Conservation (phyloP, 164 flowering plant genomes). For the Taxillus chinensis region DNA sequence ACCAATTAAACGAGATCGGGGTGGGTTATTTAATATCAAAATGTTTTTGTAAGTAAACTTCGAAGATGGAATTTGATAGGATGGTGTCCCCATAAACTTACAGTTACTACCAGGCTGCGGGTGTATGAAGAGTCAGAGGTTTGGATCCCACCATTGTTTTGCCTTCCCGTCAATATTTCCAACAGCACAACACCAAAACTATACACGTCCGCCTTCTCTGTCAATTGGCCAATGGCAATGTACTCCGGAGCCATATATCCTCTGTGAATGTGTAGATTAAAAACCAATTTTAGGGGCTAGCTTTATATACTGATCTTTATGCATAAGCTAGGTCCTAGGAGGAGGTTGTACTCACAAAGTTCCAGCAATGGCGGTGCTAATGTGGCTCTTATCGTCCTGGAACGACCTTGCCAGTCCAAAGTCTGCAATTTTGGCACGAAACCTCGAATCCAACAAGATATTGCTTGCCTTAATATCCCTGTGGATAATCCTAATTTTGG, state of each 20-base stretch:
- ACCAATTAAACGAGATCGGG: not conserved
- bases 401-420: too few species aligned
- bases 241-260: constrained; percentile 9
- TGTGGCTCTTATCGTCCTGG: not conserved
- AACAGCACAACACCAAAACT: constrained; percentile 3
- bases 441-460: too few species aligned
- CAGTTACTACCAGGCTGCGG: not conserved
- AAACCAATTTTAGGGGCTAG: not conserved
- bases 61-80: not conserved
- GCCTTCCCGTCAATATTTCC: not conserved
- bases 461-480: too few species aligned
- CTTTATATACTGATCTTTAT: too few species aligned
- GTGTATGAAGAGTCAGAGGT: not conserved
- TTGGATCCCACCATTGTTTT: not conserved
- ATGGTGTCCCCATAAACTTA: not conserved
- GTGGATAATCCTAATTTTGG: too few species aligned
- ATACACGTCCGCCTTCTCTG: constrained; percentile 5
- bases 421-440: too few species aligned
- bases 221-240: not conserved
- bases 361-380: too few species aligned
- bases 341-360: not conserved
- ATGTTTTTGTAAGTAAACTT: not conserved
- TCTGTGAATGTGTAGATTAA: constrained; percentile 4
- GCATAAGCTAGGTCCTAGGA: too few species aligned
- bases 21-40: not conserved